Base-by-base conservation (phyloP, 495 filamentous ascomycete species). In the Aspergillus sclerotiicarbonarius region DNA sequence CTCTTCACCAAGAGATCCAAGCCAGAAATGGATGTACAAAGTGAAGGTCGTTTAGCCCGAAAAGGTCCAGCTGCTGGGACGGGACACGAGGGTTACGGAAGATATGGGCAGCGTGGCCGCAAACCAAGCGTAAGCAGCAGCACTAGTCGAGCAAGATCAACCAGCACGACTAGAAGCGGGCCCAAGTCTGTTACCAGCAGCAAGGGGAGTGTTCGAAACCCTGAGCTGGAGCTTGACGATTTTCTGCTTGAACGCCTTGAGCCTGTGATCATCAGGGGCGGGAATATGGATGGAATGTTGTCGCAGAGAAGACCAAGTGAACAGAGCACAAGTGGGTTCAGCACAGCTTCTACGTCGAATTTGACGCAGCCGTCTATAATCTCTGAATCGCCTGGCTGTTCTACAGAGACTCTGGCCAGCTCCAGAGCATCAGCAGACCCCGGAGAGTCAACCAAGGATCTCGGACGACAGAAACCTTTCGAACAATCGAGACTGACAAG, bases 31-130 rank as follows among this genome's bases (percentile, higher is more conserved):
- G 82, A 84, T 44, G 59, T 68, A n/a, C 65, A 67, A 3, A 83
- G 85, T 53, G 79, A 76, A 31, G 80, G 84, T 19, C 88, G 84
- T 61, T 56, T 75, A 6, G 39, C 71, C 13, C 84, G 88, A 53
- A 96, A 93, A 71, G 95, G 94, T 0, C 94, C 94, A 16, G 83
- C 81, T 6, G 94, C 94, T 30, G 95, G 94, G 33, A 99, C 95
- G 32, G 94, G 94, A 2, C 91, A 98, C 71, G 94, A 98, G 76
- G 94, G 93, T 45, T 98, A 98, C 68, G 91, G 92, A 8, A 88
- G 84, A 66, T 95, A 84, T 79, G 82, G 70, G 30, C 71, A 74
- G 51, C 74, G 73, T 47, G 82, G 75, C 19, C 71, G 80, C 20
- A 79, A 73, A 57, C 50, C 77, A 45, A 82, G 81, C 45, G 70